phyloP scores from a whole-genome alignment of 352 stramenopile genomes.

The Phytopythium mirpurense region DNA sequence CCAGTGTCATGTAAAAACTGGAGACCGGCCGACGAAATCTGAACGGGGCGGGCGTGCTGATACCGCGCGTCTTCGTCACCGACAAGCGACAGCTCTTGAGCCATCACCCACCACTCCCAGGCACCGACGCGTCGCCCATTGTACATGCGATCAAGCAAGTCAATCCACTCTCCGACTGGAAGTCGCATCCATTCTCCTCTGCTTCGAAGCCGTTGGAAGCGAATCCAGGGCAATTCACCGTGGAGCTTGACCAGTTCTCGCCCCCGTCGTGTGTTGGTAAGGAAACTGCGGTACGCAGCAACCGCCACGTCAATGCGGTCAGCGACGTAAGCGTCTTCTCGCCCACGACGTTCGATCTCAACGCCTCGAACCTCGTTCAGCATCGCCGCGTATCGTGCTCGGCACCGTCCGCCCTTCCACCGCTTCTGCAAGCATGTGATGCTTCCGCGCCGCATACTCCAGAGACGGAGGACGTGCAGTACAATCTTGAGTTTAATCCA shows the following conservation, averaged over 20 bases:
- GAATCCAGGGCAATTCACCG: slow-evolving; percentile 20
- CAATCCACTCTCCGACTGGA: not conserved
- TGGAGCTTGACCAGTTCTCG: slow-evolving; percentile 17
- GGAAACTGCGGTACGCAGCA: slow-evolving; percentile 13
- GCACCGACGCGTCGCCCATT: not conserved
- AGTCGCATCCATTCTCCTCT: not conserved
- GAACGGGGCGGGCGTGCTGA: not conserved
- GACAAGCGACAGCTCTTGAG: not conserved
- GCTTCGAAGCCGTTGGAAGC: slow-evolving; percentile 14
- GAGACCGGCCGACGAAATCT: not conserved
- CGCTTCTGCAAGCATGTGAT: slow-evolving; percentile 20
- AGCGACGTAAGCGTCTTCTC: slow-evolving; percentile 23
- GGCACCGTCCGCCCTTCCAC: slow-evolving; percentile 20
- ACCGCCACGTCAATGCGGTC: slow-evolving; percentile 1
- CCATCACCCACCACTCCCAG: slow-evolving; percentile 1
- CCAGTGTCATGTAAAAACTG: not conserved
- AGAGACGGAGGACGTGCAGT: slow-evolving; percentile 12
- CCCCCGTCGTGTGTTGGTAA: slow-evolving; percentile 12
- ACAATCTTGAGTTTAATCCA: slow-evolving; percentile 15
- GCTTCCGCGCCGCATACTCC: slow-evolving; percentile 1
- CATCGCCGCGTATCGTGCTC: slow-evolving; percentile 6
- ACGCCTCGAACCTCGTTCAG: slow-evolving; percentile 1
- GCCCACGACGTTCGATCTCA: slow-evolving; percentile 9
- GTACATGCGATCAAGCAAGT: slow-evolving; percentile 2
- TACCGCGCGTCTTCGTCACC: not conserved